A percentile compares a stretch with the other conserved stretches of the same genome.
Conservation (phyloP, 148 eudicot species). For the Chenopodium berlandieri region DNA sequence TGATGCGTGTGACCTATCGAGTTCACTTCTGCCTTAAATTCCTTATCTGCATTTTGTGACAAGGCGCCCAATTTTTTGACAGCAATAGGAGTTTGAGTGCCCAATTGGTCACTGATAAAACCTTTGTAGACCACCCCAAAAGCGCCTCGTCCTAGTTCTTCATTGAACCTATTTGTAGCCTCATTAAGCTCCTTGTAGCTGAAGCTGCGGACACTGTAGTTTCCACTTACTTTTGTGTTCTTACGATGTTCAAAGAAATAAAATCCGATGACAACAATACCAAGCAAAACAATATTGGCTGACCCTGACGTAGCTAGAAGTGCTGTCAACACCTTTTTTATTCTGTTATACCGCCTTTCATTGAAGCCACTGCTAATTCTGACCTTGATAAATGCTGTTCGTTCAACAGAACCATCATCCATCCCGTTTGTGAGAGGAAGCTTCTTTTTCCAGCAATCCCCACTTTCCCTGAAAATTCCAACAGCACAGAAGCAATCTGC, state of each 20-base stretch:
- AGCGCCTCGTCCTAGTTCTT: slow-evolving; percentile 36
- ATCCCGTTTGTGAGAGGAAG: slow-evolving; percentile 32
- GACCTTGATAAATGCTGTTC: slow-evolving; percentile 27
- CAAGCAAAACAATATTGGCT: slow-evolving; percentile 13
- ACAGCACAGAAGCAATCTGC: slow-evolving; percentile 37
- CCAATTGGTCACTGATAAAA: slow-evolving; percentile 7
- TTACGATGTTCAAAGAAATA: neutral
- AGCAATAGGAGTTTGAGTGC: slow-evolving; percentile 15
- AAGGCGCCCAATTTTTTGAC: slow-evolving; percentile 27
- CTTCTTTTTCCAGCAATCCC: slow-evolving; percentile 30
- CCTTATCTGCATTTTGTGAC: slow-evolving; percentile 22
- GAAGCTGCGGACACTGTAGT: slow-evolving; percentile 24
- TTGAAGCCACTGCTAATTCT: slow-evolving; percentile 4
- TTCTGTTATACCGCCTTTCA: neutral
- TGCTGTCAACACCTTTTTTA: neutral
- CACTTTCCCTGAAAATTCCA: slow-evolving; percentile 9
- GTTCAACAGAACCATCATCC: neutral
- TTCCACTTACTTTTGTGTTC: neutral
- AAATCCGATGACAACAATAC: neutral
- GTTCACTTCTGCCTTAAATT: slow-evolving; percentile 28
- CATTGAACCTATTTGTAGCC: slow-evolving; percentile 33
- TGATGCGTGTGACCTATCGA: slow-evolving; percentile 35
- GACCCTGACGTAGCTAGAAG: slow-evolving; percentile 14
- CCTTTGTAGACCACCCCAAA: slow-evolving; percentile 40
- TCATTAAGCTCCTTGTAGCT: slow-evolving; percentile 30